Conservation (phyloP, 2,329 filamentous ascomycete species). For the Epichloe gansuensis region DNA sequence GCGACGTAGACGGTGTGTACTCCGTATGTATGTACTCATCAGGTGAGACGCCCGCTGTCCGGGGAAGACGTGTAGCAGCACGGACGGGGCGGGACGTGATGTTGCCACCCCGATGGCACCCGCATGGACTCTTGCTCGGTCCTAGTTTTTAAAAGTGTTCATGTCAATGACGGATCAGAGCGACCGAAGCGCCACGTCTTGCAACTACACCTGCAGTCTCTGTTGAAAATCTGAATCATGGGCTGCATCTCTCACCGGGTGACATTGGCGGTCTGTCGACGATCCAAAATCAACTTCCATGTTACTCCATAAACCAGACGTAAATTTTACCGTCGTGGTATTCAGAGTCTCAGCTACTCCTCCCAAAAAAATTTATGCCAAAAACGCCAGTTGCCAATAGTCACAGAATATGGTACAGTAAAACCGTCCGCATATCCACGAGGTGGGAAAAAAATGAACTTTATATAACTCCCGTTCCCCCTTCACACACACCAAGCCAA, state of each 20-base stretch:
- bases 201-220: no score
- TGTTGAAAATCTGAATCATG: no score
- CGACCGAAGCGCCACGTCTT: no score
- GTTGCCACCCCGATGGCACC: no score
- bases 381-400: constrained; percentile 13
- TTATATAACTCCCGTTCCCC: constrained; percentile 1
- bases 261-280: no score
- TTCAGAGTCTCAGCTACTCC: constrained; percentile 4
- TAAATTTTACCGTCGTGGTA: background rate
- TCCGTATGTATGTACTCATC: constrained; percentile 9
- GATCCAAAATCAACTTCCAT: no score
- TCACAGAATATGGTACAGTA: constrained; percentile 11
- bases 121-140: no score
- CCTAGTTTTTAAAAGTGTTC: no score
- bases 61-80: background rate
- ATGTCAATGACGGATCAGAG: no score
- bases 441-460: background rate
- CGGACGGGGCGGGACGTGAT: no score
- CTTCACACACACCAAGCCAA: background rate
- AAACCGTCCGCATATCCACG: constrained; percentile 11
- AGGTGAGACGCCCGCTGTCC: constrained; percentile 6
- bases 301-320: no score
- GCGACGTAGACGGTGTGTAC: constrained; percentile 8
- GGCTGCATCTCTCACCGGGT: no score
- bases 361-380: constrained; percentile 9